These are phyloP conservation scores for Trichoderma sp. DNA, from an alignment of 2,329 filamentous ascomycete species.

Conservation along the genomic window DNA sequence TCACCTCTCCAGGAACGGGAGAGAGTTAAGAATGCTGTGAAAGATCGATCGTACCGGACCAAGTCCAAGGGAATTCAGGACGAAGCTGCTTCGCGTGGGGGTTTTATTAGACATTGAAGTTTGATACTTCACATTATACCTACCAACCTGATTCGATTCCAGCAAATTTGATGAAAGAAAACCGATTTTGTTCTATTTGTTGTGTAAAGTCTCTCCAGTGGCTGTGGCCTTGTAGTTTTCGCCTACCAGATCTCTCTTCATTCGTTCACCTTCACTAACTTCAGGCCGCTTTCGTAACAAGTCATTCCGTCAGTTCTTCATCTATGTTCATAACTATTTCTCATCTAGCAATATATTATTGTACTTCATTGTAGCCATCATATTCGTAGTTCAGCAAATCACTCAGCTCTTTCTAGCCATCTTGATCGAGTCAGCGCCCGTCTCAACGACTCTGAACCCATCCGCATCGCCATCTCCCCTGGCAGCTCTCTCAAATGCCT, in stretches of 20 bases:
- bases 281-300: background rate
- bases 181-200: background rate
- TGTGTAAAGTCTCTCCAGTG: background rate
- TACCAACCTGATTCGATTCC: background rate
- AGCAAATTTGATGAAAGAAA: background rate
- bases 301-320: background rate
- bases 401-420: slow-evolving; percentile 32
- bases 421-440: slow-evolving; percentile 55
- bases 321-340: background rate
- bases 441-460: slow-evolving; percentile 77
- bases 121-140: too few relatives aligned
- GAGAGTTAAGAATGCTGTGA: background rate
- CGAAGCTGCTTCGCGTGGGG: too few relatives aligned
- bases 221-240: background rate
- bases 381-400: background rate
- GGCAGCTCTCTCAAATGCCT: slow-evolving; percentile 68
- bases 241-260: background rate
- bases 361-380: background rate
- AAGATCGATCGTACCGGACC: too few relatives aligned
- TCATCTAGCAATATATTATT: background rate
- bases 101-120: too few relatives aligned
- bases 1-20: background rate
- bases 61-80: too few relatives aligned
- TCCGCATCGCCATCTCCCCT: slow-evolving; percentile 72
- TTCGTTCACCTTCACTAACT: background rate